phyloP scores from a whole-genome alignment of 139 green algal species.

The Tetraselmis chui region DNA sequence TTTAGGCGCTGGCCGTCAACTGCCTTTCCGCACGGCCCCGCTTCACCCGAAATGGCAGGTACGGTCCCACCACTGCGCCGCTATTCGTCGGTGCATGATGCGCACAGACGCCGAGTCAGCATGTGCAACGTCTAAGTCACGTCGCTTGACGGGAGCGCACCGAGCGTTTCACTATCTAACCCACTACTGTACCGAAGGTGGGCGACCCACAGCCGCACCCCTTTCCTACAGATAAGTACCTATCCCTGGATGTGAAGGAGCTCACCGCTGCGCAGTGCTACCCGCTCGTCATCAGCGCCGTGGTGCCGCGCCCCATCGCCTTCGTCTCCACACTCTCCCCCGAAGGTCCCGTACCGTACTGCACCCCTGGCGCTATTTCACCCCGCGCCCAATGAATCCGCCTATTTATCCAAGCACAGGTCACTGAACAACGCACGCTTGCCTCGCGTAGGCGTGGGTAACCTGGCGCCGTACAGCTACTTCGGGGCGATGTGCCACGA shows the following conservation, averaged over 20 bases:
- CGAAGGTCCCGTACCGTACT: constrained; percentile 21
- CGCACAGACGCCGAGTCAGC: too few species aligned
- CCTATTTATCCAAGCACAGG: not conserved
- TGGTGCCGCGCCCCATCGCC: constrained; percentile 77
- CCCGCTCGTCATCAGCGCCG: constrained; percentile 68
- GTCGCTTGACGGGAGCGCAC: too few species aligned
- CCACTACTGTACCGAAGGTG: too few species aligned
- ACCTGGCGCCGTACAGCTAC: constrained; percentile 84
- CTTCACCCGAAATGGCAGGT: not conserved
- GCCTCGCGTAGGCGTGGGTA: constrained; percentile 22
- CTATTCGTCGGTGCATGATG: too few species aligned
- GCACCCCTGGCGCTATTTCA: not conserved
- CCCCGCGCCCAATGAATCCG: not conserved
- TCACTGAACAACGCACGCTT: not conserved
- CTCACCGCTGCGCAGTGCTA: constrained; percentile 36
- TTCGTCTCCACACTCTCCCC: constrained; percentile 61
- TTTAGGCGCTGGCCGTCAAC: not conserved
- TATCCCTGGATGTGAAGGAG: not conserved
- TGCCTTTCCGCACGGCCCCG: not conserved
- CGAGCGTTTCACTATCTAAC: too few species aligned
- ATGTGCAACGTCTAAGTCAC: too few species aligned
- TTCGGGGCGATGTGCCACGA: constrained; percentile 81
- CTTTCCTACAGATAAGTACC: constrained; percentile 13
- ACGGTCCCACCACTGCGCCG: too few species aligned
- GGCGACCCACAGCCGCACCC: constrained; percentile 36